Evolutionary conservation across 1,284 basidiomycete genomes (phyloP).

Genomic region (Boletellus sp.): DNA sequence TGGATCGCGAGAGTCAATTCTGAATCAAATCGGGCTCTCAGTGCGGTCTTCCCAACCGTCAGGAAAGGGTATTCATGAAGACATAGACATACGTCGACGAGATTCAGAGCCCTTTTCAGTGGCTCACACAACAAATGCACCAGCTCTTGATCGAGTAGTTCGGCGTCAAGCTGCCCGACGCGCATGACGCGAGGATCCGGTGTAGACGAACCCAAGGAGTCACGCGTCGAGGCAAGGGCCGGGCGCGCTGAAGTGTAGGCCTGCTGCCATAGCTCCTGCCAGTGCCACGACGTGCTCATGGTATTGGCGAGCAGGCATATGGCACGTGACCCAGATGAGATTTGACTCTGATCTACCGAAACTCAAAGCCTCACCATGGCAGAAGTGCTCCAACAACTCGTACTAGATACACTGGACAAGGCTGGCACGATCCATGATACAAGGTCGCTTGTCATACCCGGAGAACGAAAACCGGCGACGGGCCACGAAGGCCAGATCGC

Average conservation of each 20-base stretch:
- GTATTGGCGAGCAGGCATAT: background rate
- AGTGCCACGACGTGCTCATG: constrained; percentile 16
- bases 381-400: constrained; percentile 74
- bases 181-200: constrained; percentile 58
- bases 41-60: constrained; percentile 46
- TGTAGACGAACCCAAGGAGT: constrained; percentile 33
- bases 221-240: constrained; percentile 45
- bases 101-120: constrained; percentile 69
- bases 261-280: constrained; percentile 48
- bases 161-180: constrained; percentile 91
- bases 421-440: constrained; percentile 70
- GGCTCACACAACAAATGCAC: constrained; percentile 81
- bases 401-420: constrained; percentile 70
- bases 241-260: constrained; percentile 63
- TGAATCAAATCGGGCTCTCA: constrained; percentile 69
- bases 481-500: constrained; percentile 75
- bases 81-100: constrained; percentile 58
- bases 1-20: constrained; percentile 80
- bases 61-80: constrained; percentile 3
- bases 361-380: constrained; percentile 45
- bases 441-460: constrained; percentile 66
- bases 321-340: constrained; percentile 29
- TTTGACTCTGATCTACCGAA: constrained; percentile 2
- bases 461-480: constrained; percentile 52
- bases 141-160: constrained; percentile 89